Evolutionary conservation across 495 filamentous ascomycete species (phyloP).

Genomic region (Lineolata rhizophorae): DNA sequence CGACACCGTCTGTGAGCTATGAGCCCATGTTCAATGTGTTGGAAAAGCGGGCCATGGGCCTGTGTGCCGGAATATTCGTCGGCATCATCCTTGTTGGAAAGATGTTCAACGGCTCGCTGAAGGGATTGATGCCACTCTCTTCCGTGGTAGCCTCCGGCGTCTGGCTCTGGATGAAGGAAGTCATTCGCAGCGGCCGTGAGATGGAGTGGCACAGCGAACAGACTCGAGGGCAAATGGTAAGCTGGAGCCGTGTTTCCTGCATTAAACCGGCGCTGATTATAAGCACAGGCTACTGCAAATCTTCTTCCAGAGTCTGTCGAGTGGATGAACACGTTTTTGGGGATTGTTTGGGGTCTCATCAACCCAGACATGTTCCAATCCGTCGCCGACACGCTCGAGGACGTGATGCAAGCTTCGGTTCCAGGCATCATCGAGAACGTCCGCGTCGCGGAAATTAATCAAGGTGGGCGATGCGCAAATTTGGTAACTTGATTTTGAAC

Average conservation of each 20-base stretch:
- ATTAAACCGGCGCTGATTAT: neutral
- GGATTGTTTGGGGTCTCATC: conserved; percentile 67
- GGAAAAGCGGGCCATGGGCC: conserved; percentile 42
- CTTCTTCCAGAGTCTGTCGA: conserved; percentile 82
- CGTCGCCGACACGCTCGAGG: conserved; percentile 53
- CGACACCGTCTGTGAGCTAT: conserved; percentile 68
- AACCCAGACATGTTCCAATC: conserved; percentile 83
- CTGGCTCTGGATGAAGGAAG: conserved; percentile 73
- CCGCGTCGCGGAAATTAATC: conserved; percentile 85
- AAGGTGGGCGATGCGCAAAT: too few species aligned
- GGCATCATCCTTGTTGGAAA: conserved; percentile 58
- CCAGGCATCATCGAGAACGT: conserved; percentile 83
- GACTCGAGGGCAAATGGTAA: conserved; percentile 55
- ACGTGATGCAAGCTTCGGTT: conserved; percentile 90
- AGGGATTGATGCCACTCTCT: conserved; percentile 50
- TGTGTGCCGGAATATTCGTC: conserved; percentile 46
- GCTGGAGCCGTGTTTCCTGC: conserved; percentile 7
- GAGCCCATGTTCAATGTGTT: conserved; percentile 63
- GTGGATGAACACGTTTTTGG: conserved; percentile 81
- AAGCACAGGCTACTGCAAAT: conserved; percentile 45
- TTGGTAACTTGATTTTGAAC: too few species aligned
- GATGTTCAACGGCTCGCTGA: conserved; percentile 53
- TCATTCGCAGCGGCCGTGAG: conserved; percentile 58
- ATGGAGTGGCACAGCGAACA: conserved; percentile 80
- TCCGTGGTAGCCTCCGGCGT: conserved; percentile 49